Conservation (phyloP, 768 basidiomycete genomes). For the Infundibulicybe gibba region DNA sequence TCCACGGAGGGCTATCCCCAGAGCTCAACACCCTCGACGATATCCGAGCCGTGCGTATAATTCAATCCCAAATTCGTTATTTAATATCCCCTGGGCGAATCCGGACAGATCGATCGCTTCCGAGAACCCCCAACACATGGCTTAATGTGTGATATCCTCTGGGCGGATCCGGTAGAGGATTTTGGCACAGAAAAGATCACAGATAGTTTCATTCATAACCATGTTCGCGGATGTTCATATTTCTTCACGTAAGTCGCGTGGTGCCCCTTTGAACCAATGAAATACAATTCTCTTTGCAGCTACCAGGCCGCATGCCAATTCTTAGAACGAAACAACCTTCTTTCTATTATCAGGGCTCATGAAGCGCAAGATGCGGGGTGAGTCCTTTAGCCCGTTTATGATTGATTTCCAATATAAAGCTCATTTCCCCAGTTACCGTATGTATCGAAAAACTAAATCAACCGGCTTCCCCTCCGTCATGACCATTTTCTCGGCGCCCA, state of each 20-base stretch:
- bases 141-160: conserved; percentile 97
- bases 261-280: background rate
- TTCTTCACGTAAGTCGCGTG: conserved; percentile 59
- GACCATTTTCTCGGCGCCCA: conserved; percentile 99
- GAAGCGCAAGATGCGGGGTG: conserved; percentile 99
- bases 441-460: conserved; percentile 98
- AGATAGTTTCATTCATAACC: conserved; percentile 93
- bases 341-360: conserved; percentile 96
- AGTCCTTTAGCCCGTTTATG: conserved; percentile 15
- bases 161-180: conserved; percentile 98
- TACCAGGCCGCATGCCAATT: conserved; percentile 98
- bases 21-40: conserved; percentile 96
- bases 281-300: conserved; percentile 33
- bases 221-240: conserved; percentile 95
- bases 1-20: conserved; percentile 95
- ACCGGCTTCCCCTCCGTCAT: conserved; percentile 99
- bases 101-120: conserved; percentile 87
- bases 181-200: conserved; percentile 92
- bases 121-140: conserved; percentile 97
- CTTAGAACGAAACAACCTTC: conserved; percentile 92
- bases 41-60: conserved; percentile 67
- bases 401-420: conserved; percentile 3
- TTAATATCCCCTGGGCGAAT: background rate
- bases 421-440: conserved; percentile 66
- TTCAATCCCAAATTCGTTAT: background rate